Evolutionary conservation across 257 asterid genomes (phyloP), one percentile per base, ranked within the genome.

Genomic region (Eucommia ulmoides): DNA sequence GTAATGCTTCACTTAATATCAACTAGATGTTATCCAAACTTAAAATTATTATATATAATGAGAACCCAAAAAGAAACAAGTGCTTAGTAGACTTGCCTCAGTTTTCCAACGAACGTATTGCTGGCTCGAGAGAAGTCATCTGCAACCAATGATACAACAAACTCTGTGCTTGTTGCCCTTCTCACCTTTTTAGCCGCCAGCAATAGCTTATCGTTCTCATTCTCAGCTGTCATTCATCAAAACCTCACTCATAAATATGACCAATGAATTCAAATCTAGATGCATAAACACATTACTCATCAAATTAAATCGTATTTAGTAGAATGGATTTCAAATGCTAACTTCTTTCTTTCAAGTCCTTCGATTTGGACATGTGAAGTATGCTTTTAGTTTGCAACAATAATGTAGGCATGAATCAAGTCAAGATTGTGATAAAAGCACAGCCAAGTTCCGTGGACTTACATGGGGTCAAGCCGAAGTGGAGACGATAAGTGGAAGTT

Each of bases 401-500:
- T 3, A 2, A 42, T 16, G 19, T 16, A 18, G 48, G 19, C 12
- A 16, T 16, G n/a, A 15, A 42, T 16, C 9, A 10, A 35, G 6
- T 3, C 20, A 42, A n/a, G n/a, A n/a, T n/a, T n/a, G 20, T 26
- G 9, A 42, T 16, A 42, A 8, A 42, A 42, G 2, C 48, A 42
- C 20, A 17, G 19, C 20, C 7, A 21, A 15, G 19, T 42, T 16
- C n/a, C 0, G n/a, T 26, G 38, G 20, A 38, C 68, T 62, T 55
- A 62, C 68, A 55, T 55, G 68, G 68, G 0, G 52, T 55, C 45
- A 62, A 41, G 52, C 98, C 96, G 68, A 78, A 79, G 66, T 77
- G 79, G 58, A 89, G 66, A 52, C 79, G 73, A 69, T 72, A 85
- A 20, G 82, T 68, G 3, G 93, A 85, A 38, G 78, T 72, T 19